Base-by-base conservation (phyloP, 208 protist genomes). In the Leishmania mexicana region DNA sequence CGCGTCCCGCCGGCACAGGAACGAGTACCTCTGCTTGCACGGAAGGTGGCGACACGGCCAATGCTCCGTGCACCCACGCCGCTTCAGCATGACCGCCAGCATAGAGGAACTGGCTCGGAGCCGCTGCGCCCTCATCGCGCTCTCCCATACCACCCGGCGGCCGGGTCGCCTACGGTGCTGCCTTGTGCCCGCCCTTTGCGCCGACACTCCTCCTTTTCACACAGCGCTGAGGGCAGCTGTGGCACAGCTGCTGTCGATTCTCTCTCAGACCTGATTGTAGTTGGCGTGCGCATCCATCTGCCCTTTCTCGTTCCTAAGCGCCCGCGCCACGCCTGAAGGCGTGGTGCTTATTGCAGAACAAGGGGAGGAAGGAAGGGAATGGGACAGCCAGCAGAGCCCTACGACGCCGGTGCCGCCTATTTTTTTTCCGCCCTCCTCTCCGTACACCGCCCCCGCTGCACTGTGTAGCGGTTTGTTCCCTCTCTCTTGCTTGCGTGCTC, bases 201-300 rank as follows among this genome's bases (percentile, higher is more conserved):
- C 31, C 73, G 21, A 19, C 73, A 28, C 35, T 76, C 47, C 40
- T 64, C 73, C 24, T 19, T 76, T 54, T 15, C 73, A 35, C 73
- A n/a, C 54, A 21, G 57, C 53, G 47, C 15, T 38, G 28, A 28
- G 49, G 73, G 19, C 49, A 77, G 31, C 75, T 19, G 53, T 57
- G 53, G 19, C 38, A 58, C 75, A 24, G 3, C 75, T 21, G 57
- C 75, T 15, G 75, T 38, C 35, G 57, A 64, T 19, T 19, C 73
- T 35, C 42, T 51, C 47, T 11, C 65, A 8, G 82, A 60, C 7
- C 72, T 85, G 35, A 77, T 86, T 38, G 75, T 83, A 28, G 62
- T 86, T 10, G 83, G 83, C 15, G 57, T 24, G 57, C 74, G 75
- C 75, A 86, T 83, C 53, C 79, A 40, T 51, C 79, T 86, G 21